These are phyloP conservation scores for Diaporthe velutina DNA, from an alignment of 2,329 filamentous ascomycete species.

Conservation along the genomic window DNA sequence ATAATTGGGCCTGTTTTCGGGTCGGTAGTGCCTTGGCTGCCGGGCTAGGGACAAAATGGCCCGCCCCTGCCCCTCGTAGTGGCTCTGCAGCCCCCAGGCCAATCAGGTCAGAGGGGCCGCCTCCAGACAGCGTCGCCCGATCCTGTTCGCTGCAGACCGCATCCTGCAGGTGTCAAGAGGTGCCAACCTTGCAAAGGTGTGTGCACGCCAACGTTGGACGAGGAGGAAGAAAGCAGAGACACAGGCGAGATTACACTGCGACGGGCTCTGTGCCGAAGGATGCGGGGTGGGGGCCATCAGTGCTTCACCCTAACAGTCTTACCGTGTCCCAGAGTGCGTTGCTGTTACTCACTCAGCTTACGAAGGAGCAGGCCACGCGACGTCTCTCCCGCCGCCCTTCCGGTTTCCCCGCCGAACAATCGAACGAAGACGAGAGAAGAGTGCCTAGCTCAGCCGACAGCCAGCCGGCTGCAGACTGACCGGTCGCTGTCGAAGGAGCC, in stretches of 20 bases:
- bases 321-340: neutral
- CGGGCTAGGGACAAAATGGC: neutral
- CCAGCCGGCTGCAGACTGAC: neutral
- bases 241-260: neutral
- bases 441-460: neutral
- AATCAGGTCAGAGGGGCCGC: conserved; percentile 2
- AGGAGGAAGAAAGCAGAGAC: neutral
- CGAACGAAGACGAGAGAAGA: neutral
- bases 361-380: neutral
- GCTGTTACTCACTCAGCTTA: neutral
- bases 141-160: conserved; percentile 14
- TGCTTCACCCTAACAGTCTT: neutral
- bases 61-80: neutral
- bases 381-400: neutral
- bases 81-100: conserved; percentile 17
- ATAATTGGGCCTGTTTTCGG: conserved; percentile 22
- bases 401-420: neutral
- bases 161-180: conserved; percentile 31
- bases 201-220: neutral
- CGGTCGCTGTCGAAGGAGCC: neutral
- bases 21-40: conserved; percentile 27
- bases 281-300: neutral
- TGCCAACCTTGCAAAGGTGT: neutral
- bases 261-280: neutral
- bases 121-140: conserved; percentile 13